Base-by-base conservation (phyloP, 305 asterid species). In the Withania somnifera region DNA sequence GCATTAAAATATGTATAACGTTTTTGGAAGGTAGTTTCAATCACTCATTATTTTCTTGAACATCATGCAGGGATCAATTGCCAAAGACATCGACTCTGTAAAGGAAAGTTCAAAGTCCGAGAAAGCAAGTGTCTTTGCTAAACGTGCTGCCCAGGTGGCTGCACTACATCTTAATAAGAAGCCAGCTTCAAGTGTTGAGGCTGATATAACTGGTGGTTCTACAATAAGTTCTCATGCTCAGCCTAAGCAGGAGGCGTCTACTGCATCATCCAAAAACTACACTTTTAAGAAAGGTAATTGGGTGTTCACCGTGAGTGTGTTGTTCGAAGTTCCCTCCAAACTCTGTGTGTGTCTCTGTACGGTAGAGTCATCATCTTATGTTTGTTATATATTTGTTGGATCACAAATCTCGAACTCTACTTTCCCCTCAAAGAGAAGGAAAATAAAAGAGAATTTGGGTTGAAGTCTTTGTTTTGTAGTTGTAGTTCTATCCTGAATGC, bases 171-270 rank as follows among this genome's bases (percentile, higher is more conserved):
- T 87, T 78, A 80, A 64, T 80, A 95, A 92, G 89, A 95, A 93
- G 84, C 95, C 97, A 47, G 85, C 93, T 78, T 92, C 97, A 38
- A 91, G 97, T 79, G 95, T 91, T 81, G 98, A 92, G 90, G 97
- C 98, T 78, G 98, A 91, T 88, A 90, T 92, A 73, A 89, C 94
- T 77, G 97, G 95, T 73, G 93, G 97, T 78, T 90, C 98, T 82
- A 86, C 90, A 15, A 60, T 92, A 77, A 89, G 95, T 85, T 89
- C 95, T 76, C 95, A 86, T 22, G 92, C 91, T 63, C 97, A 84
- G 86, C 98, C 97, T 81, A 95, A 92, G 91, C 98, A 90, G 92
- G 98, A 93, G 90, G 91, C 90, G 15, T 92, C 98, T 81, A 92
- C 97, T 50, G 98, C 98, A 73, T 87, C 98, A 78, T 93, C 98